phyloP scores from a whole-genome alignment of 192 early-diverging fungal genomes.

The Mortierella claussenii region DNA sequence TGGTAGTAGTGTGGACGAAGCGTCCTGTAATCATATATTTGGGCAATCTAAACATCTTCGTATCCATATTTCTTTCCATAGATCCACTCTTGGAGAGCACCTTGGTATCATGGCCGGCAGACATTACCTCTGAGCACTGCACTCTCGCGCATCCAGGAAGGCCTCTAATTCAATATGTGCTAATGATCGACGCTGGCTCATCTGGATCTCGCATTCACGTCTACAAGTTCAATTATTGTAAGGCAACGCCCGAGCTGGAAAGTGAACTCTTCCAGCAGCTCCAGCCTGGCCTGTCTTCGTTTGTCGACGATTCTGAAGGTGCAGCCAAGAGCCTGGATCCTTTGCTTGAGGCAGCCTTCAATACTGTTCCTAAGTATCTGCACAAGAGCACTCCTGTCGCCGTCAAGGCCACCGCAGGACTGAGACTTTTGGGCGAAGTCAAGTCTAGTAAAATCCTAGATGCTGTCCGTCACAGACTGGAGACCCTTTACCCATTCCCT shows the following conservation, averaged over 20 bases:
- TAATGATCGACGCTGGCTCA: slow-evolving; percentile 97
- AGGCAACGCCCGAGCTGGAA: slow-evolving; percentile 82
- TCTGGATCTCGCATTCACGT: slow-evolving; percentile 98
- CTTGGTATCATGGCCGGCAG: slow-evolving; percentile 21
- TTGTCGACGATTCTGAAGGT: slow-evolving; percentile 71
- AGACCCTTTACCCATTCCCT: slow-evolving; percentile 83
- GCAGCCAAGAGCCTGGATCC: slow-evolving; percentile 86
- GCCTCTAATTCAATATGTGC: slow-evolving; percentile 87
- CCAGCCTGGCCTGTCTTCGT: slow-evolving; percentile 87
- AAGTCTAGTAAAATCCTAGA: slow-evolving; percentile 81
- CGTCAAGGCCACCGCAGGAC: slow-evolving; percentile 96
- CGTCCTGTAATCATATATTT: too few relatives aligned
- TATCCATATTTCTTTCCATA: not conserved
- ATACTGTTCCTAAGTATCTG: slow-evolving; percentile 74
- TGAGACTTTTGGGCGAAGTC: slow-evolving; percentile 79
- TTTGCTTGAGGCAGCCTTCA: slow-evolving; percentile 80
- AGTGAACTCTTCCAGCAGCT: slow-evolving; percentile 88
- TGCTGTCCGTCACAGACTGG: slow-evolving; percentile 74
- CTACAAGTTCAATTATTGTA: slow-evolving; percentile 96
- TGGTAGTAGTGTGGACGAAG: too few relatives aligned
- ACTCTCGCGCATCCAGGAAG: slow-evolving; percentile 68
- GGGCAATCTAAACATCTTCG: too few relatives aligned
- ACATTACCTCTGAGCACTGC: slow-evolving; percentile 68
- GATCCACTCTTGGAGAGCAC: slow-evolving; percentile 15
- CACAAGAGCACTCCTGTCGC: slow-evolving; percentile 88